Conservation (phyloP, 2,329 filamentous ascomycete genomes). For the Byssoonygena ceratinophila region DNA sequence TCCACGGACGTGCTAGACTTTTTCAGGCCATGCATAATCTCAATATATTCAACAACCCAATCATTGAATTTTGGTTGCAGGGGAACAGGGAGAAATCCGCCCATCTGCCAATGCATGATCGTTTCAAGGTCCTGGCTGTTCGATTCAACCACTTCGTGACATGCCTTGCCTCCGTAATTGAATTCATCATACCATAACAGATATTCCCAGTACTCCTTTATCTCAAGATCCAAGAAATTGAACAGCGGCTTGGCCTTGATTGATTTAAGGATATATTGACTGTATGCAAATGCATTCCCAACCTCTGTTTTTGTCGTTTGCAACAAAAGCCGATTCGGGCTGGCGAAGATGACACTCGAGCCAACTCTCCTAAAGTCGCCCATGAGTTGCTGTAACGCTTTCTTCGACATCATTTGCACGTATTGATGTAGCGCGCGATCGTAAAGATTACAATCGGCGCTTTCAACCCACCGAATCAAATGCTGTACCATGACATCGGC, state of each 20-base stretch:
- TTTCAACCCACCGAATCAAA: conserved; percentile 93
- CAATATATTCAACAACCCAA: conserved; percentile 89
- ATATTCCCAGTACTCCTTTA: conserved; percentile 99
- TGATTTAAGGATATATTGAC: conserved; percentile 93
- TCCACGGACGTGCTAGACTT: conserved; percentile 52
- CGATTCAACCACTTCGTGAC: conserved; percentile 62
- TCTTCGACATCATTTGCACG: conserved; percentile 96
- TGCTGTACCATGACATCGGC: conserved; percentile 97
- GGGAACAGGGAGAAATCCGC: conserved; percentile 69
- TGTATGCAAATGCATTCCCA: conserved; percentile 91
- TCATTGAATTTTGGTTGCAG: conserved; percentile 79
- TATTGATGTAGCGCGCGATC: conserved; percentile 92
- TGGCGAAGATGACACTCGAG: conserved; percentile 92
- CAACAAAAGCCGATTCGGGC: conserved; percentile 73
- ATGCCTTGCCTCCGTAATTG: conserved; percentile 95
- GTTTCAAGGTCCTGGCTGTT: conserved; percentile 76
- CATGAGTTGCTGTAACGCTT: conserved; percentile 95
- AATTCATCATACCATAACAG: conserved; percentile 98
- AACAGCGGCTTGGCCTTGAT: conserved; percentile 94
- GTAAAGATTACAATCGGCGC: conserved; percentile 85
- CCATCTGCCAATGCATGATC: conserved; percentile 97
- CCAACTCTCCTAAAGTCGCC: conserved; percentile 90
- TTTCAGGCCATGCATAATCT: conserved; percentile 84
- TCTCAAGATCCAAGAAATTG: conserved; percentile 91
- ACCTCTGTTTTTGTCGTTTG: conserved; percentile 97